Base-by-base conservation (phyloP, 768 basidiomycete genomes). In the Lactifluus hygrophoroides region DNA sequence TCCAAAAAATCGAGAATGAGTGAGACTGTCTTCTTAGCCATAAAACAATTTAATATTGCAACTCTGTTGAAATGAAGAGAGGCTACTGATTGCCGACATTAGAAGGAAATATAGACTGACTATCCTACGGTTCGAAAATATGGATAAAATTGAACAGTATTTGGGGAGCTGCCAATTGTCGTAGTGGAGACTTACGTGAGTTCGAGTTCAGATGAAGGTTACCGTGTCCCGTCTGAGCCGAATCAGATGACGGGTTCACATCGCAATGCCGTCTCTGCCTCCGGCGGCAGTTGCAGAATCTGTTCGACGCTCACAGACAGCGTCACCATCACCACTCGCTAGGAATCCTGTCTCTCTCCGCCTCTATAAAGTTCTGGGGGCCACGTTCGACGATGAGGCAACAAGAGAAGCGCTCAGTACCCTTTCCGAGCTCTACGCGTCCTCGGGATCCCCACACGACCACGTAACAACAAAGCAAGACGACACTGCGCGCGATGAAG, bases 311-410 rank as follows among this genome's bases (percentile, higher is more conserved):
- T 50, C 63, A 45, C 64, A 51, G 35, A 53, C 51, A 23, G 49
- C 62, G 23, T 59, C 65, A 14, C 55, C 69, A 7, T 60, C 67
- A 1, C 60, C 66, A 17, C 57, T 65, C 21, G 58, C 66, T 68
- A 78, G 82, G 59, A 89, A 88, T 65, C 92, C 94, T 2, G 79
- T 94, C 40, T 83, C 91, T n/a, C 72, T 88, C 0, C 79, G 94
- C 11, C 74, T 95, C n/a, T 94, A 92, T 72, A 96, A 96, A 72
- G 86, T 94, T 60, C 76, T 95, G 19, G 84, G 88, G 35, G 86
- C 86, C 2, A 86, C 80, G 49, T 92, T 86, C 58, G 83, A 88
- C 27, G 90, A 91, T 65, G 76, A 81, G 37, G 81, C 84, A 6
- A 91, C 90, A 1, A 76, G 77, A 27, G 88, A 95, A 65, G 93